Percentiles rank a stretch among this genome's conserved stretches.
These are phyloP conservation scores for Amaranthus tricolor DNA, from an alignment of 179 eudicot genomes.

Conservation along the genomic window DNA sequence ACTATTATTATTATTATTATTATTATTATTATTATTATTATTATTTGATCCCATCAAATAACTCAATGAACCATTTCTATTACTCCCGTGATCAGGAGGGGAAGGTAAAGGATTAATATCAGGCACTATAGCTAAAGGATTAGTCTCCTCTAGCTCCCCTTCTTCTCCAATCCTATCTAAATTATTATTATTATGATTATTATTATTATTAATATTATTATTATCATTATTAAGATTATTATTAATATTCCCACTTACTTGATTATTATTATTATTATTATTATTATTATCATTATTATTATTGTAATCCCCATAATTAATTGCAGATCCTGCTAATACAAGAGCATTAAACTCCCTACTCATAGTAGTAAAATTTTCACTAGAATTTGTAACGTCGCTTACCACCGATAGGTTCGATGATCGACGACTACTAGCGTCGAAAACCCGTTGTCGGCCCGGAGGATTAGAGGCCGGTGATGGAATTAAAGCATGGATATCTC, in stretches of 20 bases:
- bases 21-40: not conserved
- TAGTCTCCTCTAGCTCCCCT: slow-evolving; percentile 43
- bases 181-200: slow-evolving; percentile 17
- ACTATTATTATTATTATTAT: not conserved
- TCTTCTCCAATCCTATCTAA: slow-evolving; percentile 66
- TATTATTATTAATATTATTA: not conserved
- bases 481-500: slow-evolving; percentile 80
- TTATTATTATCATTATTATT: slow-evolving; percentile 3
- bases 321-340: slow-evolving; percentile 69
- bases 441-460: slow-evolving; percentile 36
- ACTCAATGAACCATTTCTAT: not conserved
- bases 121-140: slow-evolving; percentile 77
- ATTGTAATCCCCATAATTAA: slow-evolving; percentile 21
- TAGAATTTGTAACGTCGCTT: slow-evolving; percentile 39
- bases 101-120: slow-evolving; percentile 51
- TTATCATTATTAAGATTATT: slow-evolving; percentile 11
- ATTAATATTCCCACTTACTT: not conserved
- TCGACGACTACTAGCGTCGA: slow-evolving; percentile 47
- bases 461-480: slow-evolving; percentile 43
- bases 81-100: slow-evolving; percentile 24
- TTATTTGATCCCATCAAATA: not conserved
- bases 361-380: slow-evolving; percentile 72
- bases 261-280: not conserved
- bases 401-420: slow-evolving; percentile 52
- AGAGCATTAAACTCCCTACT: slow-evolving; percentile 88